Base-by-base conservation (phyloP, 768 basidiomycete species). In the Termitomyces sp. region DNA sequence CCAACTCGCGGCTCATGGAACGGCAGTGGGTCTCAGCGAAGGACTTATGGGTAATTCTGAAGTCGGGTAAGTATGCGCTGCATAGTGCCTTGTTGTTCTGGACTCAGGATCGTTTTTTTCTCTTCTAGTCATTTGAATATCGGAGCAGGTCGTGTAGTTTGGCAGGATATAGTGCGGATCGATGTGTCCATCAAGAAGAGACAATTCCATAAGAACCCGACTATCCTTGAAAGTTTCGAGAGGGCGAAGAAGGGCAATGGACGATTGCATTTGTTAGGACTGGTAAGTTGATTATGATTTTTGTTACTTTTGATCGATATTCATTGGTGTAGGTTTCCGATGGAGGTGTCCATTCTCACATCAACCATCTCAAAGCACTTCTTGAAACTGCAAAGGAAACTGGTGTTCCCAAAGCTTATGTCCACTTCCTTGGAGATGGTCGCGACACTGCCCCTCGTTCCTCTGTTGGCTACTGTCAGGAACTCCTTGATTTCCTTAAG, bases 11-110 rank as follows among this genome's bases (percentile, higher is more conserved):
- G 95, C 95, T 2, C 92, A 94, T 59, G 94, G 94, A 11, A 78
- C 91, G n/a, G 88, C 94, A 6, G 95, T 97, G 5, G 94, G 94
- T 1, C 77, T 98, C 52, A 91, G 78, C 63, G 95, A 97, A 41
- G 95, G 94, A 0, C 81, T 97, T 51, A 98, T 98, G 95, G 95
- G 94, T 15, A 96, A 98, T 75, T 96, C 94, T 2, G 94, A 98
- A 73, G 94, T 97, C 59, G 95, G 94, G 91, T 94, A 65, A 54
- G 90, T 57, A n/a, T n/a, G n/a, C n/a, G n/a, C n/a, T n/a, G n/a
- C n/a, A n/a, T n/a, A n/a, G n/a, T n/a, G n/a, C n/a, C n/a, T n/a
- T n/a, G n/a, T n/a, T n/a, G n/a, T n/a, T n/a, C 50, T 11, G 32
- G 31, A 41, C 41, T 22, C 44, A 32, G 12, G 43, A 47, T 31